Base-by-base conservation (phyloP, 768 basidiomycete species). In the Lentinula raphanica region DNA sequence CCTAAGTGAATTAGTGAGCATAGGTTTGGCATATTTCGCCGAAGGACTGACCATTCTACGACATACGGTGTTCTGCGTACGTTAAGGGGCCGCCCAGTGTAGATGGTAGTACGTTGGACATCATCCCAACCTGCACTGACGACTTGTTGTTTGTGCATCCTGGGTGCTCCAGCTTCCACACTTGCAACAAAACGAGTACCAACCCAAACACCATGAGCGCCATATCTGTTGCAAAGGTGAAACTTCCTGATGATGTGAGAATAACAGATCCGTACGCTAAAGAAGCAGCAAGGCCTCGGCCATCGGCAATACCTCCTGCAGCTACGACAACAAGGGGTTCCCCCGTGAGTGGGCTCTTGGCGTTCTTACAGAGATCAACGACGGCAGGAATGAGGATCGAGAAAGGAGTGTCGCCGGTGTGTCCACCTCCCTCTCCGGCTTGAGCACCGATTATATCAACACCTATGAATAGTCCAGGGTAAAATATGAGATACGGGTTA, bases 401-500 rank as follows among this genome's bases (percentile, higher is more conserved):
- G 68, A 90, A 90, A 1, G 89, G 80, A 11, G 81, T 90, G 55
- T 91, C 87, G 39, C 93, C 90, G 0, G 92, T 93, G 72, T 94
- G 92, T 12, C 92, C 92, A 27, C 92, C 92, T 19, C 91, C 92
- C 71, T 93, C 92, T 17, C 90, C 90, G 32, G 88, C 89, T 69
- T 91, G 91, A 1, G 90, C 92, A 66, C 92, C 92, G 48, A 95
- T 92, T 60, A 94, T 83, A 64, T 95, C 92, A 15, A 93, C 90
- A n/a, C 92, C 90, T 79, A 63, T 5, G 44, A 38, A 45, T 15
- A 42, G 39, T 27, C 25, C 17, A 31, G n/a, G 39, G 51, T 53
- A 53, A 53, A 53, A 25, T 12, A 21, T 13, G 25, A 38, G 38
- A 11, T n/a, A 27, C 32, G 44, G 23, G n/a, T 39, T 6, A 5